A percentile compares a stretch with the other conserved stretches of the same genome.
phyloP scores from a whole-genome alignment of 2,329 filamentous ascomycete genomes.

The Fusarium haematococcum region DNA sequence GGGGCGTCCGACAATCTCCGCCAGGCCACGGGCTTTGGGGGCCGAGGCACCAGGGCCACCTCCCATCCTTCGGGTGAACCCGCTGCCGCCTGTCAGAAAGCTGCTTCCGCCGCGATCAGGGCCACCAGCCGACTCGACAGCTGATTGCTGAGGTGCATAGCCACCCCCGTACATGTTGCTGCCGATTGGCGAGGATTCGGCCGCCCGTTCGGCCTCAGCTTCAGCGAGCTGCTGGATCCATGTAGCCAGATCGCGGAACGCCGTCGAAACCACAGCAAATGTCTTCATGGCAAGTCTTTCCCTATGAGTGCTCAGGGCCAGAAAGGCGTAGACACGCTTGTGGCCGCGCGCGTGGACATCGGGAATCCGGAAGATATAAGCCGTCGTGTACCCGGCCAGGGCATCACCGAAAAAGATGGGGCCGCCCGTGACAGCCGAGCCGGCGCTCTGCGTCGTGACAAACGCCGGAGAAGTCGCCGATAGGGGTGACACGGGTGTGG shows the following conservation, averaged over 20 bases:
- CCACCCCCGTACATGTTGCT: slow-evolving; percentile 54
- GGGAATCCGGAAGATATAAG: slow-evolving; percentile 77
- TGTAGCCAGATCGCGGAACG: slow-evolving; percentile 72
- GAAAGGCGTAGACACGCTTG: slow-evolving; percentile 76
- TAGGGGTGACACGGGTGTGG: slow-evolving; percentile 52
- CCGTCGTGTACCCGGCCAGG: slow-evolving; percentile 74
- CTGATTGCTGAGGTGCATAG: slow-evolving; percentile 43
- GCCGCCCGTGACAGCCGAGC: slow-evolving; percentile 69
- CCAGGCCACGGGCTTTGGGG: slow-evolving; percentile 69
- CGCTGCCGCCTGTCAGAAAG: slow-evolving; percentile 67
- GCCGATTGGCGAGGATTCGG: slow-evolving; percentile 57
- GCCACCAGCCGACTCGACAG: slow-evolving; percentile 47
- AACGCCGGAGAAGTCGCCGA: slow-evolving; percentile 59
- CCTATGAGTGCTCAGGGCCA: slow-evolving; percentile 74
- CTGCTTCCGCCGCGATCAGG: slow-evolving; percentile 62
- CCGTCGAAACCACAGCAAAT: slow-evolving; percentile 70
- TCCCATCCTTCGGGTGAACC: slow-evolving; percentile 69
- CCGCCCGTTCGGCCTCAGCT: slow-evolving; percentile 68
- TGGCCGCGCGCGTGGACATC: slow-evolving; percentile 76
- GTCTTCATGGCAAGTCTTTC: slow-evolving; percentile 75
- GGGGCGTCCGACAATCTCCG: slow-evolving; percentile 73
- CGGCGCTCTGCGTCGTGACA: slow-evolving; percentile 65
- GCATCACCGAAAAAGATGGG: slow-evolving; percentile 78
- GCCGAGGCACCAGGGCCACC: slow-evolving; percentile 67
- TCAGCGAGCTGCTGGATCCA: slow-evolving; percentile 76